Base-by-base conservation (phyloP, 805 yeast species). In the Yamadazyma paraphyllophila region DNA sequence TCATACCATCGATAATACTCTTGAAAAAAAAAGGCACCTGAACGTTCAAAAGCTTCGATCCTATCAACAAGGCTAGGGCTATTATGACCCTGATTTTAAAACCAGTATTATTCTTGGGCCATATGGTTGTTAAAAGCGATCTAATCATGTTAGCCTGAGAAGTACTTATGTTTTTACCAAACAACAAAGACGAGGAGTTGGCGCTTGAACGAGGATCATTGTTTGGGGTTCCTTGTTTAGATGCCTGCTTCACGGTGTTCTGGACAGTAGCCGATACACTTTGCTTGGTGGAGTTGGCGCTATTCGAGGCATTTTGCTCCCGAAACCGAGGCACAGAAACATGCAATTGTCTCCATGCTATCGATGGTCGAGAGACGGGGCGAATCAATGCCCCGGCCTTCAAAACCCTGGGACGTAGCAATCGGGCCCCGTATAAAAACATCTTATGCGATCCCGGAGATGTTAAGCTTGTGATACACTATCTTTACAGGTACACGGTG, bases 11-110 rank as follows among this genome's bases (percentile, higher is more conserved):
- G 38, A 94, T 82, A 42, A 89, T 92, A 26, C 80, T 75, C 48
- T 72, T 94, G 76, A 94, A 94, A 65, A 81, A 91, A 61, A 94
- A 90, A 0, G 99, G 99, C 5, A 94, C 99, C 63, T 94, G 96
- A 4, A 94, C 96, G 62, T 91, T 94, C 31, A 94, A 71, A 6
- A 94, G 60, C 62, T 94, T 94, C 14, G 97, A 85, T 0, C 82
- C 81, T 3, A 94, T 77, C 48, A 94, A 73, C 46, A 94, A 69
- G 0, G 82, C 55, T 13, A 94, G 61, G 0, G 98, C 97, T 6
- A 86, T 51, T 0, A 85, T 66, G 1, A 94, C 98, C 38, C 99
- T 71, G 26, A 78, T 55, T 60, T 82, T 86, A 48, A 84, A 84
- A 44, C 82, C 74, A 4, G 77, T 72, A 47, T 85, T 81, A 48